These are phyloP conservation scores for Pythium myriotylum DNA, from an alignment of 352 stramenopile genomes.

Conservation along the genomic window DNA sequence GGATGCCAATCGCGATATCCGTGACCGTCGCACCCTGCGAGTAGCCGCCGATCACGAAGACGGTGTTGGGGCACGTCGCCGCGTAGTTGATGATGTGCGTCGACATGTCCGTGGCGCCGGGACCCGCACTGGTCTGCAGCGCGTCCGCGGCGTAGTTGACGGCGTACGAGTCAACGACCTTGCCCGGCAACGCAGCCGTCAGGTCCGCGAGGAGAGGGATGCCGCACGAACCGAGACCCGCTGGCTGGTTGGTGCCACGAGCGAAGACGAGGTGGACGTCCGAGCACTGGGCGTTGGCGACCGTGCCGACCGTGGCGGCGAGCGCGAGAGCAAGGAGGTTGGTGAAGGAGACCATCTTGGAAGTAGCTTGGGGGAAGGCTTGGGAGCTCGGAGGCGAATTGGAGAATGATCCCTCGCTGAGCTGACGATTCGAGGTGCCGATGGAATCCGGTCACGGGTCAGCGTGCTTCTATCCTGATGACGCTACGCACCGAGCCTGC, in stretches of 20 bases:
- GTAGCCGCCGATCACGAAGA: slow-evolving; percentile 17
- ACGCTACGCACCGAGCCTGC: too few species aligned
- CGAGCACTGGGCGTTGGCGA: slow-evolving; percentile 3
- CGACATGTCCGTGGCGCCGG: slow-evolving; percentile 38
- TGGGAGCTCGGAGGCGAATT: too few species aligned
- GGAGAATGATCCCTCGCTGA: too few species aligned
- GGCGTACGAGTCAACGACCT: slow-evolving; percentile 37
- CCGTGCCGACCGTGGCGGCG: neutral
- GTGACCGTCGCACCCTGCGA: slow-evolving; percentile 26
- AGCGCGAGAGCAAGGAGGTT: slow-evolving; percentile 1
- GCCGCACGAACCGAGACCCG: slow-evolving; percentile 32
- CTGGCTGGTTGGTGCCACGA: slow-evolving; percentile 37
- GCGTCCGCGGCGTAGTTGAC: slow-evolving; percentile 30
- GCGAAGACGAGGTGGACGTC: slow-evolving; percentile 32
- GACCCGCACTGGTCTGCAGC: slow-evolving; percentile 28
- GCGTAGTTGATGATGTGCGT: slow-evolving; percentile 33
- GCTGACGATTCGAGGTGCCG: too few species aligned
- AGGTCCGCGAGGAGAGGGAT: slow-evolving; percentile 32
- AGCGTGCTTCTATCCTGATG: too few species aligned
- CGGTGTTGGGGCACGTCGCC: slow-evolving; percentile 32
- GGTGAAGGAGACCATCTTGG: slow-evolving; percentile 8
- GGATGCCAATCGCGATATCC: slow-evolving; percentile 35
- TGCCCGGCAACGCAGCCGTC: slow-evolving; percentile 23
- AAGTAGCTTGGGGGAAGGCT: neutral
- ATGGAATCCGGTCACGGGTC: too few species aligned